Conservation (phyloP, 2,329 filamentous ascomycete genomes). For the Cladosporium halotolerans region DNA sequence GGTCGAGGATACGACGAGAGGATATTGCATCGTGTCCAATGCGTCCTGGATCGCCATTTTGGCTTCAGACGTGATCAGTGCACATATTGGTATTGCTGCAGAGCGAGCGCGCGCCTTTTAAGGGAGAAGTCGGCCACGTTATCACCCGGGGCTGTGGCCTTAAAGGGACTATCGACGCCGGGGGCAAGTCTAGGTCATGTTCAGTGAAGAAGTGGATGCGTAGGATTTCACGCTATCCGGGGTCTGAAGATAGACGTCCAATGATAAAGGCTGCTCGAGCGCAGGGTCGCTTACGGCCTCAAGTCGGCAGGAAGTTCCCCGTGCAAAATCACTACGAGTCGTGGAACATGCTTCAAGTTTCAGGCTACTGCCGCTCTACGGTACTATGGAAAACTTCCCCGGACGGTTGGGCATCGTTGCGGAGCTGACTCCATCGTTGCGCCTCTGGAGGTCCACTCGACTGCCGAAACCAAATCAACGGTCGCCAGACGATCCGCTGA, state of each 20-base stretch:
- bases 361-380: background rate
- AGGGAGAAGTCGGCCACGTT: too few relatives aligned
- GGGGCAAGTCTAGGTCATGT: background rate
- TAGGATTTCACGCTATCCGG: background rate
- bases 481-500: too few relatives aligned
- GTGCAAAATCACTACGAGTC: background rate
- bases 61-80: background rate
- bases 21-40: background rate
- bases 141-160: background rate
- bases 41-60: background rate
- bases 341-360: background rate
- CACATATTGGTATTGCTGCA: too few relatives aligned
- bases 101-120: too few relatives aligned
- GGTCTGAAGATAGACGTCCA: background rate
- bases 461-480: too few relatives aligned
- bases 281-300: background rate
- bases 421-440: too few relatives aligned
- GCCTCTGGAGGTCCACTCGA: too few relatives aligned
- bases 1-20: background rate
- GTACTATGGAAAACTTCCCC: too few relatives aligned
- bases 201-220: too few relatives aligned
- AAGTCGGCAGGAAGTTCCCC: background rate
- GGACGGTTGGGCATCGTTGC: too few relatives aligned
- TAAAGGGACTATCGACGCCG: background rate
- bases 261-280: background rate